Percentiles rank a stretch among this genome's conserved stretches.
phyloP scores from a whole-genome alignment of 345 rosid genomes.

The Anacardium occidentale region DNA sequence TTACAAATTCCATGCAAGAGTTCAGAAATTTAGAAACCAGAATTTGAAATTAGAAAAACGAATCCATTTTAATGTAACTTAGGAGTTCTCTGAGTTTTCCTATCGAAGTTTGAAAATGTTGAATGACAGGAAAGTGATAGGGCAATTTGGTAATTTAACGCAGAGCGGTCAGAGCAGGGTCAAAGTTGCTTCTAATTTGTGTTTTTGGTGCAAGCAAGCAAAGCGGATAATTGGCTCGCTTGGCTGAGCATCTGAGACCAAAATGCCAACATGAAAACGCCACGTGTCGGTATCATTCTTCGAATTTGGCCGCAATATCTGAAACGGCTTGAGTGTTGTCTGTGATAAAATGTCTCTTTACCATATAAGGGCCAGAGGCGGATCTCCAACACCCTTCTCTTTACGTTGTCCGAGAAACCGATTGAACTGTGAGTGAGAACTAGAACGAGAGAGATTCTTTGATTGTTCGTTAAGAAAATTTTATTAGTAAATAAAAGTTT shows the following conservation, averaged over 20 bases:
- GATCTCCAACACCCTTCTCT: conserved; percentile 16
- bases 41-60: conserved; percentile 4
- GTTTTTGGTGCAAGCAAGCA: conserved; percentile 59
- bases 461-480: not conserved
- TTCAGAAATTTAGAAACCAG: conserved; percentile 4
- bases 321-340: conserved; percentile 40
- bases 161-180: conserved; percentile 40
- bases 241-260: conserved; percentile 20
- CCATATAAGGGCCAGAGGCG: conserved; percentile 37
- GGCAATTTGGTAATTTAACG: not conserved
- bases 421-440: not conserved
- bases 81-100: not conserved
- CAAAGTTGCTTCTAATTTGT: conserved; percentile 37
- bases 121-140: not conserved
- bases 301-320: conserved; percentile 56
- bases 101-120: not conserved
- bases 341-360: conserved; percentile 22
- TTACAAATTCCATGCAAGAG: conserved; percentile 3
- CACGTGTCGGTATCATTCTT: conserved; percentile 59
- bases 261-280: conserved; percentile 21
- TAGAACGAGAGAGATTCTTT: not conserved
- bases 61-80: not conserved
- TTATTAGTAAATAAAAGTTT: not conserved
- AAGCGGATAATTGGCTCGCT: conserved; percentile 47
- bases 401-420: conserved; percentile 19